These are phyloP conservation scores for Aspergillus kassunensis DNA, from an alignment of 495 filamentous ascomycete genomes.

Conservation along the genomic window DNA sequence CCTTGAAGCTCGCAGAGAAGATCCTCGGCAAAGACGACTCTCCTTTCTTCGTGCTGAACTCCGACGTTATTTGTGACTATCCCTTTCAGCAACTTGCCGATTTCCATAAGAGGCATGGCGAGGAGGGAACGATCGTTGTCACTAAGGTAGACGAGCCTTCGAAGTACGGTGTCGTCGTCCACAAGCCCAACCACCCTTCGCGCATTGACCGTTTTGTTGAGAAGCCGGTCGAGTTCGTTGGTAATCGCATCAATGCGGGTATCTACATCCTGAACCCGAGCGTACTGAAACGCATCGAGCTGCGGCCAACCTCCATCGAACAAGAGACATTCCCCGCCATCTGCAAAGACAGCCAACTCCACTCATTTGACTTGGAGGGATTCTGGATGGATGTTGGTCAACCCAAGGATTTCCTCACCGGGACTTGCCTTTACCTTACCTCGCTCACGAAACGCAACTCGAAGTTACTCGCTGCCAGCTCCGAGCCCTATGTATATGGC, in stretches of 20 bases:
- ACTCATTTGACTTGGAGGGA: constrained; percentile 97
- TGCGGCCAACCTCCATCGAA: constrained; percentile 98
- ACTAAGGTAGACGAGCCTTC: constrained; percentile 99
- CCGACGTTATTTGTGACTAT: constrained; percentile 97
- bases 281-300: constrained; percentile 86
- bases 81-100: constrained; percentile 85
- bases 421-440: constrained; percentile 94
- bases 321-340: constrained; percentile 99
- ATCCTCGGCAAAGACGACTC: constrained; percentile 88
- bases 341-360: constrained; percentile 82
- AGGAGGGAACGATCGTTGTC: constrained; percentile 97
- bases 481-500: constrained; percentile 80
- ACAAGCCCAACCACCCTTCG: constrained; percentile 89
- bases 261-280: constrained; percentile 98
- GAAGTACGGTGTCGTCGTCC: constrained; percentile 98
- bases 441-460: constrained; percentile 90
- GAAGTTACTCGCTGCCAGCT: constrained; percentile 72
- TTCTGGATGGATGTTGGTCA: constrained; percentile 99
- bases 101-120: constrained; percentile 85
- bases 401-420: constrained; percentile 96
- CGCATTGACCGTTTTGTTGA: constrained; percentile 99
- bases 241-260: constrained; percentile 98
- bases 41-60: constrained; percentile 99
- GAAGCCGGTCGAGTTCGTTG: constrained; percentile 98
- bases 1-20: constrained; percentile 91